Percentiles rank a stretch among this genome's conserved stretches.
Conservation (phyloP, 1,284 basidiomycete genomes). For the Cutaneotrichosporon mucoides region DNA sequence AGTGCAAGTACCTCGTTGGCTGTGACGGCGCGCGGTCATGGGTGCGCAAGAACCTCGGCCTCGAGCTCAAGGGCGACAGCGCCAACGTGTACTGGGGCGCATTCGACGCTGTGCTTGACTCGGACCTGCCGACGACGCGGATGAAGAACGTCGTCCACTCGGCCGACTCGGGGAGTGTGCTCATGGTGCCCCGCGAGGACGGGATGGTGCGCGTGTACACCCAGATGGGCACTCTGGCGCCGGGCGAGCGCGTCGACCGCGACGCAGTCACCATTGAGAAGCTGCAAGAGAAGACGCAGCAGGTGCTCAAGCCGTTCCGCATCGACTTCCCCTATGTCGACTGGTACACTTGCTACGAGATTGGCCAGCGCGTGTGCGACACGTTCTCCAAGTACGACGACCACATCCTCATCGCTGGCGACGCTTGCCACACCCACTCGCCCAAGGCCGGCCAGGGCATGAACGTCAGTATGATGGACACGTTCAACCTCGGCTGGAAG, state of each 20-base stretch:
- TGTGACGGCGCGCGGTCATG: slow-evolving; percentile 29
- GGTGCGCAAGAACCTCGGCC: slow-evolving; percentile 28
- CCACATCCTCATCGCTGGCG: slow-evolving; percentile 40
- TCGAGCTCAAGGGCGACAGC: slow-evolving; percentile 41
- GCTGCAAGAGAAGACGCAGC: slow-evolving; percentile 60
- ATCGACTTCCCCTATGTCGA: slow-evolving; percentile 52
- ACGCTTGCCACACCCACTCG: slow-evolving; percentile 39
- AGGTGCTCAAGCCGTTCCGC: slow-evolving; percentile 64
- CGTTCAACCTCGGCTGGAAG: slow-evolving; percentile 54
- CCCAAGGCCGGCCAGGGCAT: slow-evolving; percentile 42
- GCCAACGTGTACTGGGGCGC: slow-evolving; percentile 46
- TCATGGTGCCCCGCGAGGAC: slow-evolving; percentile 40
- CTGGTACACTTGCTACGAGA: slow-evolving; percentile 43
- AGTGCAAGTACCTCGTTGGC: slow-evolving; percentile 32
- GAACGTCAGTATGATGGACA: slow-evolving; percentile 38
- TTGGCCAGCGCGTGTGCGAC: slow-evolving; percentile 51
- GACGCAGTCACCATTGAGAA: slow-evolving; percentile 54
- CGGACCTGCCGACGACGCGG: slow-evolving; percentile 23
- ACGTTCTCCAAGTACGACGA: slow-evolving; percentile 21
- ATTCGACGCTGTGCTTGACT: slow-evolving; percentile 32
- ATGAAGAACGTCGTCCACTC: slow-evolving; percentile 41
- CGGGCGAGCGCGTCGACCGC: slow-evolving; percentile 25
- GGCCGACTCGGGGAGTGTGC: slow-evolving; percentile 30
- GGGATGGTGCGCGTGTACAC: slow-evolving; percentile 32
- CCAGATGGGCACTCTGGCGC: slow-evolving; percentile 20